Percentiles rank a stretch among this genome's conserved stretches.
Evolutionary conservation across 163 green algal genomes (phyloP).

Genomic region (Chlorella variabilis): DNA sequence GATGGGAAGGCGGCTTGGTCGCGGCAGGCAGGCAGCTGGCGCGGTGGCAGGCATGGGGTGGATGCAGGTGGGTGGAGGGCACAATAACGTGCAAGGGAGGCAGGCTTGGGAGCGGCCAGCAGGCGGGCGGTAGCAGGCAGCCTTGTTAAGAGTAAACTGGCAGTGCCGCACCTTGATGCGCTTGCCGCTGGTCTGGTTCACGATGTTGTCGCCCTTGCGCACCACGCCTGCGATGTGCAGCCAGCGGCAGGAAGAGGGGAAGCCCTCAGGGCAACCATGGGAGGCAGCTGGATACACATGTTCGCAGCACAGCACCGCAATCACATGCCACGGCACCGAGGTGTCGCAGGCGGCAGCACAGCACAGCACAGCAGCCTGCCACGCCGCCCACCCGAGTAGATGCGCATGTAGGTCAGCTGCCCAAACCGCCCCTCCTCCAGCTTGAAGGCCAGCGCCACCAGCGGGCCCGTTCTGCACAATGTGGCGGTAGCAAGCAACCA

Average conservation of each 20-base stretch:
- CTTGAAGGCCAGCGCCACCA: constrained; percentile 98
- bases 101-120: too few species aligned
- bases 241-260: too few species aligned
- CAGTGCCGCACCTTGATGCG: constrained; percentile 85
- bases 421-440: constrained; percentile 97
- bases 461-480: constrained; percentile 57
- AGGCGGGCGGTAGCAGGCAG: too few species aligned
- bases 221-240: constrained; percentile 72
- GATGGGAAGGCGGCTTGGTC: not conserved
- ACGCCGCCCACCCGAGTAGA: constrained; percentile 81
- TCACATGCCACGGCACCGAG: not conserved
- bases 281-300: not conserved
- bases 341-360: not conserved
- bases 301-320: not conserved
- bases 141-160: too few species aligned
- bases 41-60: too few species aligned
- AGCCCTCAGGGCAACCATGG: too few species aligned
- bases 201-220: constrained; percentile 87
- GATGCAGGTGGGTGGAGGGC: too few species aligned
- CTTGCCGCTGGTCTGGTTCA: constrained; percentile 90
- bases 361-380: not conserved
- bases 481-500: not conserved
- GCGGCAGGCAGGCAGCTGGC: too few species aligned
- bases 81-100: too few species aligned
- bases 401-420: constrained; percentile 98